phyloP scores from a whole-genome alignment of 2,329 filamentous ascomycete species.

The Sphaceloma murrayae region DNA sequence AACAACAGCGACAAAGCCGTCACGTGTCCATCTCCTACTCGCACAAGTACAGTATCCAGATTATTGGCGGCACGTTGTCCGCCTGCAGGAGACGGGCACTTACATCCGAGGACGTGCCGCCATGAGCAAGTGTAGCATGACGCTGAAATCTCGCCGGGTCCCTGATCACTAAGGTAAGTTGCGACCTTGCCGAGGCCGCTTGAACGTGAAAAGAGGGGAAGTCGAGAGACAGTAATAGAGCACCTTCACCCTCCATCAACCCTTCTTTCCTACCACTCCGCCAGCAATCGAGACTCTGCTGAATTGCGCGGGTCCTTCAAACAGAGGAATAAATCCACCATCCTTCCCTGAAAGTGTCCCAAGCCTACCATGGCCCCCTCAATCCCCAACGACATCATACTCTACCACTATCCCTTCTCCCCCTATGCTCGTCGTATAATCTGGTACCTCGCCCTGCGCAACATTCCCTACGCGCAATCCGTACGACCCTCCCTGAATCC shows the following conservation, averaged over 20 bases:
- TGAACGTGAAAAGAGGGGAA: neutral
- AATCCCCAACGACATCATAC: constrained; percentile 40
- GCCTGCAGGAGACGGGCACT: too few relatives aligned
- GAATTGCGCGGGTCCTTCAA: too few relatives aligned
- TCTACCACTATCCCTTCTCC: constrained; percentile 59
- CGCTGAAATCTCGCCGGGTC: too few relatives aligned
- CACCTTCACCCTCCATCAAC: too few relatives aligned
- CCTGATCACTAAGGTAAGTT: constrained; percentile 13
- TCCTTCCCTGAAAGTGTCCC: too few relatives aligned
- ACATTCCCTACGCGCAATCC: constrained; percentile 58
- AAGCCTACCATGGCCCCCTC: constrained; percentile 22
- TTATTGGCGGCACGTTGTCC: too few relatives aligned
- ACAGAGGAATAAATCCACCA: neutral
- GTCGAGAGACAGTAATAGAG: neutral
- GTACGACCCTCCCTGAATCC: constrained; percentile 42
- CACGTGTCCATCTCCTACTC: too few relatives aligned
- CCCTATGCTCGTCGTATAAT: constrained; percentile 54
- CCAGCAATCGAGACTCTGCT: too few relatives aligned
- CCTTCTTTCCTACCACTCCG: neutral
- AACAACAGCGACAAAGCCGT: too few relatives aligned
- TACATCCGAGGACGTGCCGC: too few relatives aligned
- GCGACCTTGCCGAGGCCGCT: constrained; percentile 4
- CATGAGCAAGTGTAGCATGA: too few relatives aligned
- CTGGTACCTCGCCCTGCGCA: constrained; percentile 59
- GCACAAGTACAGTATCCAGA: too few relatives aligned